These are phyloP conservation scores for Neocallimastix lanati DNA, from an alignment of 192 early-diverging fungal species.

Conservation along the genomic window DNA sequence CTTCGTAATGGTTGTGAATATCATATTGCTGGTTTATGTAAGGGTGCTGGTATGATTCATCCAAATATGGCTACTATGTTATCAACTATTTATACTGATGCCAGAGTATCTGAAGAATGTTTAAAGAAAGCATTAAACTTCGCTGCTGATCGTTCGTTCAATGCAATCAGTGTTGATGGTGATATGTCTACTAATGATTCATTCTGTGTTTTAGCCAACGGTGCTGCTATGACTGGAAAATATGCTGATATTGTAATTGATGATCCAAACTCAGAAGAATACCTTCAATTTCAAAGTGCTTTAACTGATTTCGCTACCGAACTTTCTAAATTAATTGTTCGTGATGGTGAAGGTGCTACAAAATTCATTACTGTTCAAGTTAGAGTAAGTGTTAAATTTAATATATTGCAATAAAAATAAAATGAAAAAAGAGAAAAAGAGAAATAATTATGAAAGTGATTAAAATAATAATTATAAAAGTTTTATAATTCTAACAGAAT, in stretches of 20 bases:
- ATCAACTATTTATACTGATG: slow-evolving; percentile 72
- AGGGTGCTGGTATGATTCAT: slow-evolving; percentile 96
- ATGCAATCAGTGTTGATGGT: slow-evolving; percentile 85
- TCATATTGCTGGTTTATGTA: slow-evolving; percentile 83
- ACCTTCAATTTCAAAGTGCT: slow-evolving; percentile 40
- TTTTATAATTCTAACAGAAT: no score
- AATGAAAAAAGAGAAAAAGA: no score
- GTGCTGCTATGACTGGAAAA: slow-evolving; percentile 20
- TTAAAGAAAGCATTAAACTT: slow-evolving; percentile 53
- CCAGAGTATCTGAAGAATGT: slow-evolving; percentile 33
- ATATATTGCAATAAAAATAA: no score
- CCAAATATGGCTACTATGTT: slow-evolving; percentile 96
- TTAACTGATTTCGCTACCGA: slow-evolving; percentile 72
- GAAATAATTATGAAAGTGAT: no score
- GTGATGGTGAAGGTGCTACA: slow-evolving; percentile 94
- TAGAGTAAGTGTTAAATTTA: slow-evolving; percentile 17
- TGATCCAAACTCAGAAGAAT: slow-evolving; percentile 24
- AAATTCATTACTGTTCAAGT: slow-evolving; percentile 88
- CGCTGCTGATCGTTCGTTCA: slow-evolving; percentile 83
- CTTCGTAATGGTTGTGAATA: slow-evolving; percentile 22
- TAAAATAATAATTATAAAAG: no score
- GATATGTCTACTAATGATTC: slow-evolving; percentile 97
- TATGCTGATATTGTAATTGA: slow-evolving; percentile 17
- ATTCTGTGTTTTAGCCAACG: slow-evolving; percentile 75
- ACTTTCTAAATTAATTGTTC: slow-evolving; percentile 72